Percentiles rank a stretch among this genome's conserved stretches.
Evolutionary conservation across 768 basidiomycete species (phyloP).

Genomic region (Phaffia tasmanica): DNA sequence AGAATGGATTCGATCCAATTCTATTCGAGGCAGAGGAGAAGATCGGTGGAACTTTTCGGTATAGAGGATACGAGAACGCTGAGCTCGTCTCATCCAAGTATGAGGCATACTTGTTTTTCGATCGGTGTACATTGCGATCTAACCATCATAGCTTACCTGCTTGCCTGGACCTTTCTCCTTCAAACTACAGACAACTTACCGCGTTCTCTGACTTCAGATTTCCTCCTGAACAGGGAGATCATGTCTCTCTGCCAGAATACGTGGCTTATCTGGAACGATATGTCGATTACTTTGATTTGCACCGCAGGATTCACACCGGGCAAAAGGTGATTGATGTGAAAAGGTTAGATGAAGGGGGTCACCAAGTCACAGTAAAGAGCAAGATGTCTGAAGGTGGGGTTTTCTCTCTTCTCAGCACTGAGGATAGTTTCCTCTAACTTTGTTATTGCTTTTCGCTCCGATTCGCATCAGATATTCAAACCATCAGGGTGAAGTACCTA

Average conservation of each 20-base stretch:
- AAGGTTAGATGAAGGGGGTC: slow-evolving; percentile 37
- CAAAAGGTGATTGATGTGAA: slow-evolving; percentile 42
- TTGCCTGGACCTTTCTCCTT: not conserved
- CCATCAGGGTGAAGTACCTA: slow-evolving; percentile 4
- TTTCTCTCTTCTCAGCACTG: not conserved
- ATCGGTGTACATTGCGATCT: not conserved
- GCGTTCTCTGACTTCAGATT: slow-evolving; percentile 29
- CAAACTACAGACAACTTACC: slow-evolving; percentile 16
- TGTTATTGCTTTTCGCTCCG: not conserved
- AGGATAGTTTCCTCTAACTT: too few species aligned
- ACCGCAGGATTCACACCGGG: slow-evolving; percentile 39
- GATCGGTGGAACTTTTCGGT: slow-evolving; percentile 49
- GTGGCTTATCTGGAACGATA: slow-evolving; percentile 47
- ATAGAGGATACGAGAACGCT: slow-evolving; percentile 47
- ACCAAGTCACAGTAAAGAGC: slow-evolving; percentile 34
- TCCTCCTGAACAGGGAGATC: slow-evolving; percentile 44
- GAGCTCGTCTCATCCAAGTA: slow-evolving; percentile 39
- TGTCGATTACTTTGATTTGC: slow-evolving; percentile 42
- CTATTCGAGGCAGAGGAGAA: slow-evolving; percentile 45
- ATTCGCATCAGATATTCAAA: not conserved
- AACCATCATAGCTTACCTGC: not conserved
- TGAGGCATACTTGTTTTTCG: not conserved
- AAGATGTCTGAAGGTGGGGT: not conserved
- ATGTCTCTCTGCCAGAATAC: slow-evolving; percentile 46
- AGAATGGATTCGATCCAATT: slow-evolving; percentile 46